Evolutionary conservation across 306 rosid genomes (phyloP), one percentile per base, ranked within the genome.

Genomic region (Cercis canadensis): DNA sequence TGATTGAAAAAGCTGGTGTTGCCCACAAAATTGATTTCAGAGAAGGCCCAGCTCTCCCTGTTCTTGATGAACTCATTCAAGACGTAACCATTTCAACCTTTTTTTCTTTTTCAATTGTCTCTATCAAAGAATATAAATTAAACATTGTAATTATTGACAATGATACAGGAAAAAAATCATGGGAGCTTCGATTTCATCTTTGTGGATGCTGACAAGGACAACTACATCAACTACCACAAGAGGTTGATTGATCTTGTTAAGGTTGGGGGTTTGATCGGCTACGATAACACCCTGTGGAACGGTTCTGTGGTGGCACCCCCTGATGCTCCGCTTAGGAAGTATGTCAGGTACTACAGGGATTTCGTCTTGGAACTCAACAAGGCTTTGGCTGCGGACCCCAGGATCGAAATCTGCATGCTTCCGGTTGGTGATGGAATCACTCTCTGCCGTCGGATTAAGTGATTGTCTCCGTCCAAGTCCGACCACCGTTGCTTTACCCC

Each of bases 21-120:
- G 92, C 84, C 53, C 97, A 92, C 84, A 92, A 92, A 84, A 92
- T 92, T 53, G 92, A 88, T 7, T 92, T 92, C 87, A 90, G 83
- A 67, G 98, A 92, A 78, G 98, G 98, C 57, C 97, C 98, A 50
- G 98, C 98, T 59, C 97, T 92, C 49, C 98, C 97, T 0, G 84
- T 80, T 53, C 97, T 92, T n/a, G 98, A 92, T 41, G 76, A 71
- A 29, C 49, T 92, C 83, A 19, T 90, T 3, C 70, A 81, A 79
- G 93, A 92, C 1, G 98, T 92, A 86, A 82, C 77, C 15, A 32
- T 56, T 47, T 47, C 9, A 0, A 10, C 13, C 11, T 18, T 10
- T 17, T 12, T 45, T 11, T 39, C 15, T 24, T 24, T 24, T 1
- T 24, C 29, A 1, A 24, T 24, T 24, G 29, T 24, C 29, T 24